phyloP scores from a whole-genome alignment of 768 basidiomycete genomes.

The Hirschioporus abietinus region DNA sequence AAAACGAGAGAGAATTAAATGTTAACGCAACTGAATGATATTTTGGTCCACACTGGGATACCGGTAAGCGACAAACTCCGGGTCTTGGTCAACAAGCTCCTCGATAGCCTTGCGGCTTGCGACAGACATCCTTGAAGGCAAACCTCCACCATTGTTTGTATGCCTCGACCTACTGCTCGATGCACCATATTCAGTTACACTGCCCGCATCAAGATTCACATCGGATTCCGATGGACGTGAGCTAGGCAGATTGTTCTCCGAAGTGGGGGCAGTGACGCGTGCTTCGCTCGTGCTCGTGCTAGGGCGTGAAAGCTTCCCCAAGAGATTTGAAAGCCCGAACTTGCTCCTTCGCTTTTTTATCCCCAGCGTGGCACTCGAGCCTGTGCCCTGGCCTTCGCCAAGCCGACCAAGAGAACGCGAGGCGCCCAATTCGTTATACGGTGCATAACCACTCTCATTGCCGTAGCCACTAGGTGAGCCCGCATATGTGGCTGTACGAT shows the following conservation, averaged over 20 bases:
- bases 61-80: constrained; percentile 81
- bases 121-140: constrained; percentile 48
- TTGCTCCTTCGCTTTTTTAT: constrained; percentile 59
- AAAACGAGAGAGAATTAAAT: not conserved
- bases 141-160: constrained; percentile 5
- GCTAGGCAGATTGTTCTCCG: constrained; percentile 15
- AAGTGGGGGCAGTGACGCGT: not conserved
- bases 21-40: constrained; percentile 52
- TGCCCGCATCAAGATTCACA: constrained; percentile 26
- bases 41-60: constrained; percentile 78
- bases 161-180: constrained; percentile 6
- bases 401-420: constrained; percentile 52
- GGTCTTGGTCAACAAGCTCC: constrained; percentile 78
- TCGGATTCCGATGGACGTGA: constrained; percentile 26
- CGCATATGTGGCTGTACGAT: constrained; percentile 12
- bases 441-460: constrained; percentile 29
- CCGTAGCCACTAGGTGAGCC: constrained; percentile 21
- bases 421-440: constrained; percentile 70
- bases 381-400: constrained; percentile 14
- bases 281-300: constrained; percentile 10
- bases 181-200: not conserved
- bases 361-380: constrained; percentile 21
- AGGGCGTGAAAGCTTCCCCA: constrained; percentile 49
- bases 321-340: constrained; percentile 61
- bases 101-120: constrained; percentile 68